Evolutionary conservation across 768 basidiomycete species (phyloP).

Genomic region (Suillus decipiens): DNA sequence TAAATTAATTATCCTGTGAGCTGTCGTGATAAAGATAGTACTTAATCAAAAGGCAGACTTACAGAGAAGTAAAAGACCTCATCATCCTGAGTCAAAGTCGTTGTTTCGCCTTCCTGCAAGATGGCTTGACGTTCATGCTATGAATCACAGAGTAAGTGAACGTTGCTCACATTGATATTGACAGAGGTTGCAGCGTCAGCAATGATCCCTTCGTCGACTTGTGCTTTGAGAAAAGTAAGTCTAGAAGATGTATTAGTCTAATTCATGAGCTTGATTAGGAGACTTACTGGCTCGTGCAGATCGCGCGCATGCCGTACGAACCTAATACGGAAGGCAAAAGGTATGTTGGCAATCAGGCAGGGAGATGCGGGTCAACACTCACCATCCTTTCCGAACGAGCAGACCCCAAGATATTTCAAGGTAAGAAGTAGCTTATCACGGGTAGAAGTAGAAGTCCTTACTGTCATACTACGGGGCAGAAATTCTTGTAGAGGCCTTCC

Average conservation of each 20-base stretch:
- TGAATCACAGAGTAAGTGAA: no score
- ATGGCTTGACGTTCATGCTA: neutral
- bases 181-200: neutral
- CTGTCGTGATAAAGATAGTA: neutral
- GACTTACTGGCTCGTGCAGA: neutral
- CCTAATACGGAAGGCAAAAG: neutral
- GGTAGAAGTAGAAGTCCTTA: neutral
- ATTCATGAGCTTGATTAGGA: neutral
- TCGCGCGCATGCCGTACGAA: neutral
- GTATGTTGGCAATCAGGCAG: neutral
- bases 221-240: neutral
- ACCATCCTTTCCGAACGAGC: neutral
- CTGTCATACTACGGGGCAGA: neutral
- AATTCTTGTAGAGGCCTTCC: neutral
- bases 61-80: slow-evolving; percentile 1
- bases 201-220: neutral
- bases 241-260: neutral
- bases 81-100: neutral
- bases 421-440: neutral
- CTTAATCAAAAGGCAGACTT: neutral
- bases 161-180: neutral
- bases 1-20: neutral
- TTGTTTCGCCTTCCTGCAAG: neutral
- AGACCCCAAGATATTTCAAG: neutral
- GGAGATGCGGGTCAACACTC: neutral